These are phyloP conservation scores for Lachnellula subtilissima DNA, from an alignment of 2,329 filamentous ascomycete species.

Conservation along the genomic window DNA sequence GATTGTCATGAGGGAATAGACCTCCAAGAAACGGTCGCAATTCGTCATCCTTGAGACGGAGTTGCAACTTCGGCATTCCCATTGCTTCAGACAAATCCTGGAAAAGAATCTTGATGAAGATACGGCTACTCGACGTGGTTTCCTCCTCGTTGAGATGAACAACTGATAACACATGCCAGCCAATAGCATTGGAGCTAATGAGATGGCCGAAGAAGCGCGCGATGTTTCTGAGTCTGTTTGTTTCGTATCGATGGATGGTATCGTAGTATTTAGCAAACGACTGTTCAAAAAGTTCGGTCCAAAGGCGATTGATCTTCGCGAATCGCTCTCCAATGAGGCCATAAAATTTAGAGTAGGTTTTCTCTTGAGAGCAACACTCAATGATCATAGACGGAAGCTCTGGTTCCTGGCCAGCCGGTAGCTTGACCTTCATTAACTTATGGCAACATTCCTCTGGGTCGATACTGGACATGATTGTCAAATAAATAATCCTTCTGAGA, in stretches of 20 bases:
- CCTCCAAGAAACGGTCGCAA: slow-evolving; percentile 75
- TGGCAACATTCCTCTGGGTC: slow-evolving; percentile 96
- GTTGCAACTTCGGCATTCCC: slow-evolving; percentile 74
- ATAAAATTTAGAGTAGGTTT: slow-evolving; percentile 96
- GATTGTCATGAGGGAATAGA: slow-evolving; percentile 84
- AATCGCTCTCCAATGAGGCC: slow-evolving; percentile 92
- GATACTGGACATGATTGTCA: slow-evolving; percentile 95
- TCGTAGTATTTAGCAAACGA: slow-evolving; percentile 92
- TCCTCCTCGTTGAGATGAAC: slow-evolving; percentile 95
- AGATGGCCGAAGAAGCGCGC: slow-evolving; percentile 93
- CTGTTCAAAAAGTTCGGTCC: slow-evolving; percentile 88
- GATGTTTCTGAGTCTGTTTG: slow-evolving; percentile 90
- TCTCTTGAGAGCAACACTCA: slow-evolving; percentile 93
- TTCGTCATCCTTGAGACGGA: slow-evolving; percentile 71
- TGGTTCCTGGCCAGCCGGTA: slow-evolving; percentile 79
- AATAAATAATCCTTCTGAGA: slow-evolving; percentile 86
- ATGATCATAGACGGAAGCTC: slow-evolving; percentile 96
- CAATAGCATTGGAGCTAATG: slow-evolving; percentile 79
- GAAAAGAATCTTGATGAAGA: slow-evolving; percentile 97
- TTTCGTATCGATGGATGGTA: slow-evolving; percentile 95
- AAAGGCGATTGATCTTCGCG: slow-evolving; percentile 90
- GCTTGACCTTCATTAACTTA: slow-evolving; percentile 90
- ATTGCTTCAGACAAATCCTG: slow-evolving; percentile 86
- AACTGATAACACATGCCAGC: slow-evolving; percentile 82
- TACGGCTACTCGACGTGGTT: slow-evolving; percentile 91